These are phyloP conservation scores for Fusarium buxicola DNA, from an alignment of 2,329 filamentous ascomycete genomes.

Conservation along the genomic window DNA sequence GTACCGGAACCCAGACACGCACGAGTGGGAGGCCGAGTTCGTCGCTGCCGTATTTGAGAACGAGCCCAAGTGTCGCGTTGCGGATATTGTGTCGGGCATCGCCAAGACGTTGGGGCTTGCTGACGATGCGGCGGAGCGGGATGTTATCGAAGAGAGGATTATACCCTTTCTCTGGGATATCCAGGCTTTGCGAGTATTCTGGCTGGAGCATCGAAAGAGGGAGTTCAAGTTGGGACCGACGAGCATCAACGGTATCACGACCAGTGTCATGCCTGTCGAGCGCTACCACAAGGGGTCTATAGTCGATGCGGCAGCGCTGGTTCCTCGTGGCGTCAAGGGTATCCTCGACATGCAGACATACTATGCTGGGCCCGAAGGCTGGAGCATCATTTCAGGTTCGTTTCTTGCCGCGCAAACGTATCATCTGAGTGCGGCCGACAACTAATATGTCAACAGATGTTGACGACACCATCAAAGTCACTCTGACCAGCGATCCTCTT, in stretches of 20 bases:
- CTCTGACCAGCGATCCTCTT: conserved; percentile 80
- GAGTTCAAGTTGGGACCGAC: conserved; percentile 74
- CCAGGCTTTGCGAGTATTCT: conserved; percentile 75
- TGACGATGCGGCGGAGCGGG: conserved; percentile 67
- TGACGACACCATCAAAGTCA: conserved; percentile 96
- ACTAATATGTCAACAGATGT: conserved; percentile 68
- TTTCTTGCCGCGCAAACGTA: neutral
- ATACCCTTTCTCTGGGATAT: conserved; percentile 83
- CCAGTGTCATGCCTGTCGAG: conserved; percentile 68
- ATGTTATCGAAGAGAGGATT: conserved; percentile 74
- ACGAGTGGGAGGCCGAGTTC: conserved; percentile 82
- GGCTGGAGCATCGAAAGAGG: conserved; percentile 66
- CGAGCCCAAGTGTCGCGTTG: conserved; percentile 73
- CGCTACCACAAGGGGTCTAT: conserved; percentile 58
- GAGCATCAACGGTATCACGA: conserved; percentile 77
- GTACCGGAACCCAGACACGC: conserved; percentile 65
- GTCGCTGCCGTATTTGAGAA: conserved; percentile 84
- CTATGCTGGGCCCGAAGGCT: conserved; percentile 81
- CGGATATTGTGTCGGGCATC: conserved; percentile 76
- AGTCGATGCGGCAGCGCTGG: conserved; percentile 61
- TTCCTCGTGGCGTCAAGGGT: conserved; percentile 65
- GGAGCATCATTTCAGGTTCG: conserved; percentile 81
- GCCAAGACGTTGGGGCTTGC: conserved; percentile 75
- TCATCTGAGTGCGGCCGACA: neutral
- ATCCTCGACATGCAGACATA: conserved; percentile 74